A percentile compares a stretch with the other conserved stretches of the same genome.
Conservation (phyloP, 2,329 filamentous ascomycete genomes). For the Microdochium trichocladiopsis region DNA sequence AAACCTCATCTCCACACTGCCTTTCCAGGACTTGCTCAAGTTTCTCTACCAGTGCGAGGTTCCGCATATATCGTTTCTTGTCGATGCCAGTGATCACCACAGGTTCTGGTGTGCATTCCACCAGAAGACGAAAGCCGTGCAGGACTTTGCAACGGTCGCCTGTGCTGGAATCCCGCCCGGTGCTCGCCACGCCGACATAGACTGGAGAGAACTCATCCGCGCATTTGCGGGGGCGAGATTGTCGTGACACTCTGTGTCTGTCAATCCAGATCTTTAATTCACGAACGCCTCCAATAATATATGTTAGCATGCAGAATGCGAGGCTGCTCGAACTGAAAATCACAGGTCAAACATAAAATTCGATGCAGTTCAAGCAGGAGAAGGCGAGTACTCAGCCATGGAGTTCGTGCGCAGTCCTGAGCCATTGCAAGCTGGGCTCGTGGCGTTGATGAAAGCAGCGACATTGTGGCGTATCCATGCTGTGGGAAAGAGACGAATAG, state of each 20-base stretch:
- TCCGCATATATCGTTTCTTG: slow-evolving; percentile 8
- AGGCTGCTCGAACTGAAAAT: too few relatives aligned
- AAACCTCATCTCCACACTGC: slow-evolving; percentile 11
- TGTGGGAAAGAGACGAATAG: too few relatives aligned
- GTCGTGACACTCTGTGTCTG: neutral
- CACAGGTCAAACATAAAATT: too few relatives aligned
- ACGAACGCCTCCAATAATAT: too few relatives aligned
- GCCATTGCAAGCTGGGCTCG: too few relatives aligned
- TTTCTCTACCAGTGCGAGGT: slow-evolving; percentile 11
- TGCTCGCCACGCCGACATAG: neutral
- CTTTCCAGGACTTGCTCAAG: slow-evolving; percentile 19
- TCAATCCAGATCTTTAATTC: neutral
- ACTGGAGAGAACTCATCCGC: neutral
- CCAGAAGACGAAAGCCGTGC: neutral
- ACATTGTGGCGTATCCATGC: too few relatives aligned
- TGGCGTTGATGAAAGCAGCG: too few relatives aligned
- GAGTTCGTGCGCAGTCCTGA: too few relatives aligned
- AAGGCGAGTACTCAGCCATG: too few relatives aligned
- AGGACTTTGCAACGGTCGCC: neutral
- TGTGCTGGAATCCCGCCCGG: neutral
- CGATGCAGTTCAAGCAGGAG: too few relatives aligned
- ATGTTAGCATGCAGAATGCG: too few relatives aligned
- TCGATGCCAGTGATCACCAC: slow-evolving; percentile 13
- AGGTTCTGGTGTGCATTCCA: slow-evolving; percentile 19
- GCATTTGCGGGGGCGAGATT: neutral